Evolutionary conservation across 805 yeast species (phyloP).

Genomic region (Ogataea siamensis): DNA sequence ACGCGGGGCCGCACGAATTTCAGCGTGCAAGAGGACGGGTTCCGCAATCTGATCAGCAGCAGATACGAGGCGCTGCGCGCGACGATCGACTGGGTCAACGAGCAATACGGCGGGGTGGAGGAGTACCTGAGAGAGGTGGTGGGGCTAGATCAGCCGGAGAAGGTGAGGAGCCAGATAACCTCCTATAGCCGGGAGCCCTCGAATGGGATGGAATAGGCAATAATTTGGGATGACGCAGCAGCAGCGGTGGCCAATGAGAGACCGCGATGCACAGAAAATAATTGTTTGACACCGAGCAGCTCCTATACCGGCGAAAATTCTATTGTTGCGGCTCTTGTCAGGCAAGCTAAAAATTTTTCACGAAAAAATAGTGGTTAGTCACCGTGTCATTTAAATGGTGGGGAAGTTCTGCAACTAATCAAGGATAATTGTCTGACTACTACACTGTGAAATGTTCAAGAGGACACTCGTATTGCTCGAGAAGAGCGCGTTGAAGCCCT

Average conservation of each 20-base stretch:
- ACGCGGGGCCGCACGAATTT: constrained; percentile 41
- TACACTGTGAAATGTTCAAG: constrained; percentile 28
- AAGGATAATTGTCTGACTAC: neutral
- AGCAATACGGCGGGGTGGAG: constrained; percentile 53
- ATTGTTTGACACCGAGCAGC: neutral
- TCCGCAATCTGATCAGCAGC: constrained; percentile 58
- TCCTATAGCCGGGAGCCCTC: constrained; percentile 4
- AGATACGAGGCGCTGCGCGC: constrained; percentile 69
- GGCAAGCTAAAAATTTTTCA: constrained; percentile 12
- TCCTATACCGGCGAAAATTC: constrained; percentile 11
- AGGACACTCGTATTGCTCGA: constrained; percentile 28
- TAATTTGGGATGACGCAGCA: no score
- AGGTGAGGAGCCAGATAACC: constrained; percentile 31
- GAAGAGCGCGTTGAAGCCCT: constrained; percentile 30
- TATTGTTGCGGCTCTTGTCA: constrained; percentile 8
- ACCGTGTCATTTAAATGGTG: constrained; percentile 8
- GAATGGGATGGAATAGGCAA: no score
- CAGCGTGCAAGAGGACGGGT: constrained; percentile 49
- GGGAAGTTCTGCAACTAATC: constrained; percentile 7
- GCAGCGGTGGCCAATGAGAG: no score
- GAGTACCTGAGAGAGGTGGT: constrained; percentile 43
- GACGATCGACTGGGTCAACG: constrained; percentile 52
- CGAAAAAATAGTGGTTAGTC: constrained; percentile 6
- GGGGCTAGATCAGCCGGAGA: constrained; percentile 45
- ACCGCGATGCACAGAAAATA: no score